A percentile compares a stretch with the other conserved stretches of the same genome.
These are phyloP conservation scores for Trametes sp. DNA, from an alignment of 1,284 basidiomycete genomes.

Conservation along the genomic window DNA sequence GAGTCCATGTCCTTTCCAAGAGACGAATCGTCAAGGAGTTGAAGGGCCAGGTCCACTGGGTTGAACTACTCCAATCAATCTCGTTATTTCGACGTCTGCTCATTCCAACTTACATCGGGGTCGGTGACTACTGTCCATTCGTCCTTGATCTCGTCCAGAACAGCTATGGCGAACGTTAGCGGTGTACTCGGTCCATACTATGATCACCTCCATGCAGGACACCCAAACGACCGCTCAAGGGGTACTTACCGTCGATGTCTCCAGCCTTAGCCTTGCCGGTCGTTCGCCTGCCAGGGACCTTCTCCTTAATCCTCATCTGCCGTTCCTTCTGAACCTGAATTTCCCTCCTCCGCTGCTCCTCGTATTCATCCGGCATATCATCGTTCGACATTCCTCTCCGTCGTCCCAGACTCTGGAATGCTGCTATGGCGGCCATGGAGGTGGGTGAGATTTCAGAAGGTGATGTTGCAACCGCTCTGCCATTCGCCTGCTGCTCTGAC, in stretches of 20 bases:
- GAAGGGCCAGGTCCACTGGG: slow-evolving; percentile 88
- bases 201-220: neutral
- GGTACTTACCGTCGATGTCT: slow-evolving; percentile 76
- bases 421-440: slow-evolving; percentile 66
- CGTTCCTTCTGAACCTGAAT: slow-evolving; percentile 64
- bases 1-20: slow-evolving; percentile 76
- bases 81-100: slow-evolving; percentile 16
- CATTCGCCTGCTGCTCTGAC: slow-evolving; percentile 26
- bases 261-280: slow-evolving; percentile 66
- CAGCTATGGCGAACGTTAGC: slow-evolving; percentile 55
- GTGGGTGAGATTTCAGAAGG: slow-evolving; percentile 45
- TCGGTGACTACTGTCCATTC: slow-evolving; percentile 92
- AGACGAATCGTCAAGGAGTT: slow-evolving; percentile 80
- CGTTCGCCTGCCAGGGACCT: slow-evolving; percentile 61
- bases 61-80: slow-evolving; percentile 73
- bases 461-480: slow-evolving; percentile 21
- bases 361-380: slow-evolving; percentile 48
- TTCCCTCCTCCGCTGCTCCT: slow-evolving; percentile 63
- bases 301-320: slow-evolving; percentile 72
- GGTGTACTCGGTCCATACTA: neutral
- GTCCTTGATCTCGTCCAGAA: slow-evolving; percentile 85
- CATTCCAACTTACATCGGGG: slow-evolving; percentile 68
- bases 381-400: slow-evolving; percentile 63
- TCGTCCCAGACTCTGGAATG: slow-evolving; percentile 69
- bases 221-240: neutral